These are phyloP conservation scores for Boletus subparvulus DNA, from an alignment of 768 basidiomycete species.

Conservation along the genomic window DNA sequence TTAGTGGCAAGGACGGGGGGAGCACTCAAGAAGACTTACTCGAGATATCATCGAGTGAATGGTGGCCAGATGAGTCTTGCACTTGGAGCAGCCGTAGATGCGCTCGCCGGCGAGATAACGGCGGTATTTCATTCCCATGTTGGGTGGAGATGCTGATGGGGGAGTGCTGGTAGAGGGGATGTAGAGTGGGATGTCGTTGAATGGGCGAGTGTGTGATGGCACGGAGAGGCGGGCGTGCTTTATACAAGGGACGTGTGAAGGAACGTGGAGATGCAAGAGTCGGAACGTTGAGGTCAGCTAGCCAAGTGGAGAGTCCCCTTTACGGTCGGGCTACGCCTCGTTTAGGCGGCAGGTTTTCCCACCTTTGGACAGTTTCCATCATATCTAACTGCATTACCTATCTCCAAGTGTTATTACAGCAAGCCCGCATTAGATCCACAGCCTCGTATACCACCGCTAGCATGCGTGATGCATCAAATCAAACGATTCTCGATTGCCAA, in stretches of 20 bases:
- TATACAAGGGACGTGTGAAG: slow-evolving; percentile 34
- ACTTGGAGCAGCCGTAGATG: slow-evolving; percentile 84
- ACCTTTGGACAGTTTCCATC: slow-evolving; percentile 15
- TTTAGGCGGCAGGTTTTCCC: slow-evolving; percentile 27
- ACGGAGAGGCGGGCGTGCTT: slow-evolving; percentile 16
- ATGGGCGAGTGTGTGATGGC: background rate
- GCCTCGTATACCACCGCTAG: too few species aligned
- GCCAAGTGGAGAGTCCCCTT: slow-evolving; percentile 19
- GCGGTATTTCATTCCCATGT: slow-evolving; percentile 89
- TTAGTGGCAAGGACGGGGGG: slow-evolving; percentile 10
- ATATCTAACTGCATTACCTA: slow-evolving; percentile 2
- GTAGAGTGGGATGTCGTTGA: slow-evolving; percentile 3
- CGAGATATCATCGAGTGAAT: slow-evolving; percentile 89
- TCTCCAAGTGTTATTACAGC: background rate
- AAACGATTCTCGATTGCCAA: background rate
- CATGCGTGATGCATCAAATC: background rate
- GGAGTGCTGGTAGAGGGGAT: background rate
- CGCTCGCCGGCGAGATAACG: slow-evolving; percentile 82
- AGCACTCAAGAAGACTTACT: slow-evolving; percentile 43
- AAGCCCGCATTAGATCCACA: background rate
- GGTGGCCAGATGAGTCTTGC: slow-evolving; percentile 89
- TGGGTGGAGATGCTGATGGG: slow-evolving; percentile 4
- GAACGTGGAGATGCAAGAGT: slow-evolving; percentile 9
- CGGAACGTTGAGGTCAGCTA: slow-evolving; percentile 6
- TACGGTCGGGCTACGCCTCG: slow-evolving; percentile 23